Base-by-base conservation (phyloP, 2,329 filamentous ascomycete genomes). In the Byssothecium circinans region DNA sequence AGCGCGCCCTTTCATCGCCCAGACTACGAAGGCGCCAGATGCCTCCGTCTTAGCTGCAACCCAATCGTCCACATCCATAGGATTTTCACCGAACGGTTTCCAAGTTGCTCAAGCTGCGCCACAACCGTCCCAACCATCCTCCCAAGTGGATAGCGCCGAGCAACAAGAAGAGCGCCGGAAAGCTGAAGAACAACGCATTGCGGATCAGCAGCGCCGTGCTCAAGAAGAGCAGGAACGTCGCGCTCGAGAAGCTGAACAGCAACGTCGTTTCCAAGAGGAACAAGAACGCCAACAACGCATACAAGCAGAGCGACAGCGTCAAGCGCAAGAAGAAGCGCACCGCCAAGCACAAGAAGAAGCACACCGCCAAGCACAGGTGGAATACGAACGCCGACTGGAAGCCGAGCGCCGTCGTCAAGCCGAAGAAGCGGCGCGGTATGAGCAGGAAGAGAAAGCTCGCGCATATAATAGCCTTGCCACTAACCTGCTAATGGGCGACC, bases 401-500 rank as follows among this genome's bases (percentile, higher is more conserved):
- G 37, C 27, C n/a, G 41, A 44, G 17, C 42, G 43, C 20, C 38
- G 17, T n/a, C 45, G 36, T 41, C 41, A 37, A 18, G 27, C 35
- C 15, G 36, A 48, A 40, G 45, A 41, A 27, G 45, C 42, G 11
- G 43, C 41, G 4, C 45, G 20, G 4, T 32, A 22, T 22, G 40
- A 37, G 36, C 45, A 45, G 37, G 56, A 49, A 25, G 50, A 54
- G 17, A 56, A 52, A 23, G 57, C 59, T 18, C 39, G 40, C 11
- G 60, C 67, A 41, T 62, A 67, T 14, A 59, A 64, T 37, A 44
- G 58, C 8, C 57, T 77, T n/a, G 68, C 74, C 4, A 51, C 57
- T 4, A 67, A 69, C 35, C 40, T 77, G 14, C 62, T 74, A n/a
- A 56, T 70, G 1, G 64, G 72, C 23, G 59, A 63, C 0, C 57